Conservation (phyloP, 2,329 filamentous ascomycete genomes). For the Rutstroemia sp. region DNA sequence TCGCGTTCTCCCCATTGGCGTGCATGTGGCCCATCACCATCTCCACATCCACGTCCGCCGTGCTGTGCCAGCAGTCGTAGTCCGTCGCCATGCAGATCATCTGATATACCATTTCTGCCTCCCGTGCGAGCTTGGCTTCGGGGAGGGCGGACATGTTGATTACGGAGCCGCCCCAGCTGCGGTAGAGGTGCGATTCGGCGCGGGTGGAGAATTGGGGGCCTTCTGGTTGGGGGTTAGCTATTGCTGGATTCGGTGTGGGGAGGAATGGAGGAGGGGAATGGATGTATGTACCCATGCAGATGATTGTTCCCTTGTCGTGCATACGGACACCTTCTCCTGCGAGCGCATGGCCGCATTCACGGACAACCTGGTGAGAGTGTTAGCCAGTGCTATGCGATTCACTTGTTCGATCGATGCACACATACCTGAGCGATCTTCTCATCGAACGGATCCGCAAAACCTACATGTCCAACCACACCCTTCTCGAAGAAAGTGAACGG, state of each 20-base stretch:
- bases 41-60: conserved; percentile 81
- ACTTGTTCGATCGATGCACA: neutral
- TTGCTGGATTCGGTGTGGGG: neutral
- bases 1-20: conserved; percentile 83
- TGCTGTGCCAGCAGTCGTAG: conserved; percentile 95
- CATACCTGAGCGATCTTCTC: conserved; percentile 54
- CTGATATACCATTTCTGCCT: conserved; percentile 94
- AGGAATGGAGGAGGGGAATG: conserved; percentile 26
- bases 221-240: conserved; percentile 40
- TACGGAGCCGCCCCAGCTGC: conserved; percentile 83
- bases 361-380: conserved; percentile 47
- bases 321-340: conserved; percentile 78
- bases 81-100: conserved; percentile 99
- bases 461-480: conserved; percentile 87
- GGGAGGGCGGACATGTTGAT: conserved; percentile 98
- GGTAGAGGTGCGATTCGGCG: conserved; percentile 92
- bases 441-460: conserved; percentile 95
- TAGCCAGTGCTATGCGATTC: neutral
- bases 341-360: conserved; percentile 65
- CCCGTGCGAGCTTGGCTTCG: conserved; percentile 90
- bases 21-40: conserved; percentile 98
- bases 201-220: conserved; percentile 97
- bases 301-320: conserved; percentile 75
- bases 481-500: conserved; percentile 95
- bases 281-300: conserved; percentile 70